A percentile compares a stretch with the other conserved stretches of the same genome.
These are phyloP conservation scores for Spinacia oleracea DNA, from an alignment of 179 eudicot genomes.

Conservation along the genomic window DNA sequence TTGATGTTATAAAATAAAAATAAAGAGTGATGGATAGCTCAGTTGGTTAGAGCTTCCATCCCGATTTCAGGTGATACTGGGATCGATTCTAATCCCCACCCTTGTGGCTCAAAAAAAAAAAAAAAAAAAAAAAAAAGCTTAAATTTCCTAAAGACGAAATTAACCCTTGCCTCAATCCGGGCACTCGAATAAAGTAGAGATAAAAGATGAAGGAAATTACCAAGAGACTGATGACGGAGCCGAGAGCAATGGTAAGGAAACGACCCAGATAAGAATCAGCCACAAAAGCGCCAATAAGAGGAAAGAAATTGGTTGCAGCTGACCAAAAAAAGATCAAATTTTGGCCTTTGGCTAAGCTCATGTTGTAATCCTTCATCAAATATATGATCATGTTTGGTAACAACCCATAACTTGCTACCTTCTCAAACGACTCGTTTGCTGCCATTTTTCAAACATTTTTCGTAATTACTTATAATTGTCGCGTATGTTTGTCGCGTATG, in stretches of 20 bases:
- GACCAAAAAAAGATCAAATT: conserved; percentile 61
- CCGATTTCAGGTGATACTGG: no score
- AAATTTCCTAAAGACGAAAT: no score
- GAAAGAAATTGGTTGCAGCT: conserved; percentile 75
- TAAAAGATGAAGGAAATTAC: conserved; percentile 32
- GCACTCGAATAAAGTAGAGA: no score
- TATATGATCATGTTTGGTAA: conserved; percentile 77
- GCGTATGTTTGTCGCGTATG: no score
- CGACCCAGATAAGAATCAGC: conserved; percentile 82
- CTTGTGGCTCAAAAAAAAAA: no score
- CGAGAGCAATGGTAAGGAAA: conserved; percentile 71
- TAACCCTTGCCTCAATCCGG: no score
- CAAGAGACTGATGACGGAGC: conserved; percentile 59
- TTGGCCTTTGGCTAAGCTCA: conserved; percentile 53
- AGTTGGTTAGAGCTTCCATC: no score
- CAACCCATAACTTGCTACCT: conserved; percentile 82
- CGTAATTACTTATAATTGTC: no score
- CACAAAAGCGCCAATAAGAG: conserved; percentile 79
- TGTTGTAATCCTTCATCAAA: conserved; percentile 59
- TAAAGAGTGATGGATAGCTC: no score
- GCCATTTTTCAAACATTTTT: conserved; percentile 13
- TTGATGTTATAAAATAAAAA: no score
- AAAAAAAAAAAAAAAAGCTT: no score
- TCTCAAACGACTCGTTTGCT: conserved; percentile 91
- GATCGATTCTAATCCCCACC: no score